phyloP scores from a whole-genome alignment of 352 stramenopile species.

The Thraustotheca clavata region DNA sequence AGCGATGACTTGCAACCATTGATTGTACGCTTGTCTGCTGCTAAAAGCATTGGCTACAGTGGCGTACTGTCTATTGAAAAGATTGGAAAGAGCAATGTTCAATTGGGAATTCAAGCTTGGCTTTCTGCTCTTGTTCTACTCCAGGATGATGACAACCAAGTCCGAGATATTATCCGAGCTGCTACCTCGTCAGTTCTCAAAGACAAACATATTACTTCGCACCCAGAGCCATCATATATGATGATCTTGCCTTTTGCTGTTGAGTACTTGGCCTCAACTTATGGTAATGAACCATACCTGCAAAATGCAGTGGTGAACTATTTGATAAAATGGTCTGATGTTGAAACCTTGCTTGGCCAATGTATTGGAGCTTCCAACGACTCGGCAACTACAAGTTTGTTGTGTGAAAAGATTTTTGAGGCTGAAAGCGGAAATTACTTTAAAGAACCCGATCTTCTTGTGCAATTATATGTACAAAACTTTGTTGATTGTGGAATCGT shows the following conservation, averaged over 20 bases:
- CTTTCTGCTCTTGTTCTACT: conserved; percentile 46
- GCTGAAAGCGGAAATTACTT: conserved; percentile 76
- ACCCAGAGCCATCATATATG: conserved; percentile 30
- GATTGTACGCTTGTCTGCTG: conserved; percentile 45
- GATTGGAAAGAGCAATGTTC: not conserved
- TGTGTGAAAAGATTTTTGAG: conserved; percentile 69
- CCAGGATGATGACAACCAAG: conserved; percentile 55
- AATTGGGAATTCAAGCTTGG: conserved; percentile 45
- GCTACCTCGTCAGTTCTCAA: conserved; percentile 30
- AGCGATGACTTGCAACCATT: conserved; percentile 45
- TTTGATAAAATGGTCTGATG: conserved; percentile 36
- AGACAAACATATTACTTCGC: not conserved
- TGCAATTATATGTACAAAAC: conserved; percentile 45
- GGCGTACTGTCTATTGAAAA: too few relatives aligned
- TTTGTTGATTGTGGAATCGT: conserved; percentile 22
- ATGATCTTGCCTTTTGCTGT: conserved; percentile 44
- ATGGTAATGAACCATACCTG: conserved; percentile 29
- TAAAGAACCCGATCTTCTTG: conserved; percentile 46
- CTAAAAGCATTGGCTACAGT: conserved; percentile 41
- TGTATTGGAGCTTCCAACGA: conserved; percentile 34
- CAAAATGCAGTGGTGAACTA: conserved; percentile 23
- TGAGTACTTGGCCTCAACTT: conserved; percentile 35
- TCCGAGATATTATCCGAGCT: conserved; percentile 30
- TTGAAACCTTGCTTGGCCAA: conserved; percentile 31
- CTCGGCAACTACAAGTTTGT: conserved; percentile 36